phyloP scores from a whole-genome alignment of 352 stramenopile species.

The Globisporangium abappressorium region DNA sequence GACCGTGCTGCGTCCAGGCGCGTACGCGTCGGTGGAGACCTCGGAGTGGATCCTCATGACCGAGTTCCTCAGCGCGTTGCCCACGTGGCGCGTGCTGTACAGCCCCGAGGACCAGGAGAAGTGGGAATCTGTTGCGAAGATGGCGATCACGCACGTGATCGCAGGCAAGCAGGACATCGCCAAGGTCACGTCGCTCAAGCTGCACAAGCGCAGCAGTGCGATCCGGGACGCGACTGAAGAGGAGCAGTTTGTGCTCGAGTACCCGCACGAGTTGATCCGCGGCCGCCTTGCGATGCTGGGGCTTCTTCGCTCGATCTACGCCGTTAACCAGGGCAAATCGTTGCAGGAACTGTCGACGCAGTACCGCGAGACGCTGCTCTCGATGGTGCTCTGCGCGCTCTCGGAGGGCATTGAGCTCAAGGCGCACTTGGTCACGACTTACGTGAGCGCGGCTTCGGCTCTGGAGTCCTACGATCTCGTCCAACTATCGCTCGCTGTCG shows the following conservation, averaged over 20 bases:
- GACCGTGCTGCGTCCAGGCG: constrained; percentile 28
- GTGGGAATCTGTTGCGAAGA: constrained; percentile 52
- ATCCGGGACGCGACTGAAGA: constrained; percentile 36
- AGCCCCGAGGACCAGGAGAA: constrained; percentile 31
- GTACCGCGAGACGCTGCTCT: constrained; percentile 67
- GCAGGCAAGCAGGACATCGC: constrained; percentile 57
- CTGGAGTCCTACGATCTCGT: constrained; percentile 51
- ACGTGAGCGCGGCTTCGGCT: constrained; percentile 39
- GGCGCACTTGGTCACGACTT: constrained; percentile 49
- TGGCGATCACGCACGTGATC: constrained; percentile 54
- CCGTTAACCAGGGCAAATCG: constrained; percentile 30
- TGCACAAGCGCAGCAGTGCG: constrained; percentile 47
- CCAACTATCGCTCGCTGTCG: constrained; percentile 43
- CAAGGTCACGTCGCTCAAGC: constrained; percentile 39
- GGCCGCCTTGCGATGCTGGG: constrained; percentile 44
- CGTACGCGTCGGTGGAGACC: constrained; percentile 34
- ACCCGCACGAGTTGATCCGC: constrained; percentile 36
- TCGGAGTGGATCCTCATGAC: constrained; percentile 36
- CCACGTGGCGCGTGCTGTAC: constrained; percentile 21
- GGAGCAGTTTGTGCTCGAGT: constrained; percentile 37
- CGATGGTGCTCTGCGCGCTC: constrained; percentile 48
- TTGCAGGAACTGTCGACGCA: constrained; percentile 49
- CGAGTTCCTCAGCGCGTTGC: constrained; percentile 37
- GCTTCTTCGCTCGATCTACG: constrained; percentile 41
- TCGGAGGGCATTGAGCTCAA: constrained; percentile 55